phyloP scores from a whole-genome alignment of 2,329 filamentous ascomycete species.

The Pseudocercospora macadamiae region DNA sequence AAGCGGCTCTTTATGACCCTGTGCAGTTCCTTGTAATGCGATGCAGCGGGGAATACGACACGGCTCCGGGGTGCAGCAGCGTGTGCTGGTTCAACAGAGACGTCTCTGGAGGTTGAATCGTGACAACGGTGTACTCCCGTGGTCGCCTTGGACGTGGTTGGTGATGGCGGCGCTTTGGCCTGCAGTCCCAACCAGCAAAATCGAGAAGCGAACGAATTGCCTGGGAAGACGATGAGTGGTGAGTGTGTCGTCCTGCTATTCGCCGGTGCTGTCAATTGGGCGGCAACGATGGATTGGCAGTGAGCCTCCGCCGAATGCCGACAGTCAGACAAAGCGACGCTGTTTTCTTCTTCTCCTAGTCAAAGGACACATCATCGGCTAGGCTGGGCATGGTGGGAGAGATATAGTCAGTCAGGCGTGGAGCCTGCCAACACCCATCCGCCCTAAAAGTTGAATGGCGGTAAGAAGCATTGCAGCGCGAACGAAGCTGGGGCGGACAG shows the following conservation, averaged over 20 bases:
- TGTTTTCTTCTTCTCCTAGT: background rate
- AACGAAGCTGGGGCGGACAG: background rate
- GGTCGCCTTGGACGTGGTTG: background rate
- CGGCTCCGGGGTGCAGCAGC: background rate
- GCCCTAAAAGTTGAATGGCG: background rate
- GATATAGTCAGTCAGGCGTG: background rate
- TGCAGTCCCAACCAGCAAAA: background rate
- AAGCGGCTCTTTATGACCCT: slow-evolving; percentile 1
- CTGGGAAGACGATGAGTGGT: background rate
- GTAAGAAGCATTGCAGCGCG: background rate
- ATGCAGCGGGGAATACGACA: background rate
- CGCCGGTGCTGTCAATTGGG: background rate
- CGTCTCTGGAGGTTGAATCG: background rate
- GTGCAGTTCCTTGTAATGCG: background rate
- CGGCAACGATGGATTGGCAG: slow-evolving; percentile 7
- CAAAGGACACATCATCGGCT: background rate
- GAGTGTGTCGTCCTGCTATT: slow-evolving; percentile 4
- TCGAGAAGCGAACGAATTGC: slow-evolving; percentile 1
- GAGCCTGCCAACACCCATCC: too few relatives aligned
- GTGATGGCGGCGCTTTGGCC: background rate
- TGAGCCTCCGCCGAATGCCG: slow-evolving; percentile 5
- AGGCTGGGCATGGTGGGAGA: background rate
- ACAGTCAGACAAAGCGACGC: background rate
- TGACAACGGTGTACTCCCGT: background rate
- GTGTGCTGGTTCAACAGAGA: background rate